A percentile compares a stretch with the other conserved stretches of the same genome.
Conservation (phyloP, 257 asterid genomes). For the Solanum ossicruentum region DNA sequence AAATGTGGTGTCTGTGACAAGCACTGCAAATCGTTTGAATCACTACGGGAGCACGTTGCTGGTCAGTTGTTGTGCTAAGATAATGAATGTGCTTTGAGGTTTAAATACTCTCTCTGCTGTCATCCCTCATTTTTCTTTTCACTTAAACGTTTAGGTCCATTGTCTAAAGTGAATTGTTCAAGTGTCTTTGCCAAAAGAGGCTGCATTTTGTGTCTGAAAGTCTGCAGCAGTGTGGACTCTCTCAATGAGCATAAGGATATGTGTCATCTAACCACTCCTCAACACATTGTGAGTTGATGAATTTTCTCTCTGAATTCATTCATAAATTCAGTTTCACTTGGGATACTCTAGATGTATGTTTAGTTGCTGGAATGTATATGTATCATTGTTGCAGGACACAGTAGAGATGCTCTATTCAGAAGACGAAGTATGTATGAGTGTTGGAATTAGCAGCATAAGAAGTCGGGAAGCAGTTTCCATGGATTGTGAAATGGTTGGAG, state of each 20-base stretch:
- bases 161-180: conserved; percentile 33
- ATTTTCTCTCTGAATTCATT: not conserved
- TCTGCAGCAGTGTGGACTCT: conserved; percentile 13
- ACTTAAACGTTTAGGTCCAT: conserved; percentile 18
- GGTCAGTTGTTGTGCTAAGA: conserved; percentile 12
- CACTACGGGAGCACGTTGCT: conserved; percentile 37
- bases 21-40: conserved; percentile 39
- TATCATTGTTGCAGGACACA: conserved; percentile 7
- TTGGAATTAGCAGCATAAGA: conserved; percentile 1
- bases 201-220: conserved; percentile 28
- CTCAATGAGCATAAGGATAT: conserved; percentile 20
- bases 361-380: not conserved
- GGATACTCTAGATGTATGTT: not conserved
- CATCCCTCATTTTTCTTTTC: not conserved
- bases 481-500: conserved; percentile 49
- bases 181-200: conserved; percentile 32
- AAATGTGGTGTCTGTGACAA: conserved; percentile 41
- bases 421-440: conserved; percentile 6
- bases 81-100: not conserved
- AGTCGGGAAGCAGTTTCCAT: conserved; percentile 31
- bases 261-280: conserved; percentile 31
- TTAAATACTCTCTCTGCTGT: not conserved
- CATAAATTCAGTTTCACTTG: not conserved
- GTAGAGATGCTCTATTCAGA: conserved; percentile 9
- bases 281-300: conserved; percentile 21